Conservation (phyloP, 2,329 filamentous ascomycete species). For the Fusarium protoensiforme region DNA sequence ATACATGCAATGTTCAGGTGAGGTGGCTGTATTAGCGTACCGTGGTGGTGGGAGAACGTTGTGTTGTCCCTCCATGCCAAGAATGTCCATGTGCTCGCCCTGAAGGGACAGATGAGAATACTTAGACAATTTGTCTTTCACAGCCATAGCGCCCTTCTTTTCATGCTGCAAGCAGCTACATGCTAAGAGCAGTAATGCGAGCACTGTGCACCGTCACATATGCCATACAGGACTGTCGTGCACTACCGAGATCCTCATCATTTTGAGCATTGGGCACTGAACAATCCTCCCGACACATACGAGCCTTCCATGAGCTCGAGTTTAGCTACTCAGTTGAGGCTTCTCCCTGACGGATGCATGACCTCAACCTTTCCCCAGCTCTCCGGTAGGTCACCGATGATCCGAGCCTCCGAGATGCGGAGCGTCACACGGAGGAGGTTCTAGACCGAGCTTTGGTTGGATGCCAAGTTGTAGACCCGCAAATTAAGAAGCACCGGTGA, state of each 20-base stretch:
- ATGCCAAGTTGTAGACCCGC: neutral
- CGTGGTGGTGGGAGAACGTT: neutral
- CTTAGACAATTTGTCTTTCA: neutral
- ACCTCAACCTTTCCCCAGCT: neutral
- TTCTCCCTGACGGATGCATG: conserved; percentile 1
- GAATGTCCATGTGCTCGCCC: neutral
- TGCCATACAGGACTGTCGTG: neutral
- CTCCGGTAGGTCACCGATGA: neutral
- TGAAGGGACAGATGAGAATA: neutral
- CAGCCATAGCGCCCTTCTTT: neutral
- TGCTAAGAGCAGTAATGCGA: neutral
- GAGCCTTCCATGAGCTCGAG: neutral
- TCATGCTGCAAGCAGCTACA: neutral
- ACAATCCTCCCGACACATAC: neutral
- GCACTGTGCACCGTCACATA: neutral
- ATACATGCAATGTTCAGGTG: neutral
- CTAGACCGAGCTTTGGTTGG: neutral
- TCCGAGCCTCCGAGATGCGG: neutral
- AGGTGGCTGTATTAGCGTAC: neutral
- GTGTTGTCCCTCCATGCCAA: neutral
- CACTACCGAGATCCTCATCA: neutral
- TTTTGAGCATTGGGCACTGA: neutral
- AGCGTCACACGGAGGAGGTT: neutral
- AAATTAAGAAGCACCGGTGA: neutral
- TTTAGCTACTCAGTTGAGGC: neutral